Conservation (phyloP, 208 protist genomes). For the Leishmania martiniquensis region DNA sequence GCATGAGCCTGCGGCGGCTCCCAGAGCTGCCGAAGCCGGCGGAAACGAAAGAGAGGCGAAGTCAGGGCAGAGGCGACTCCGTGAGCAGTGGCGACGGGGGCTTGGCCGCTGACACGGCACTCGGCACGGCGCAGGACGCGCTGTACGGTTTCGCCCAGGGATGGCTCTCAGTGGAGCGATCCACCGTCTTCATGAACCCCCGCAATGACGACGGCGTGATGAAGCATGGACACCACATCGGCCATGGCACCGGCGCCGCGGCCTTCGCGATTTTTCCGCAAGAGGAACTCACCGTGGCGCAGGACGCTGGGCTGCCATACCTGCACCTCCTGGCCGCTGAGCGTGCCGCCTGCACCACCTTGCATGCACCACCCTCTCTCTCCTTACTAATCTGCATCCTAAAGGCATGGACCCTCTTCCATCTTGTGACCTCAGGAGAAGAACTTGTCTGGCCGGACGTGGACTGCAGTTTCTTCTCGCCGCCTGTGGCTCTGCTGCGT, state of each 20-base stretch:
- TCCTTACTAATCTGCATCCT: constrained; percentile 44
- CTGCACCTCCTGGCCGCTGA: constrained; percentile 62
- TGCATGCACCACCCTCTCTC: constrained; percentile 29
- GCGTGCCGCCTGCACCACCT: constrained; percentile 24
- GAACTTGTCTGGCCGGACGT: constrained; percentile 13
- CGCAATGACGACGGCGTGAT: not conserved
- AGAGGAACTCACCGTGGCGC: constrained; percentile 36
- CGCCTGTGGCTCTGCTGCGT: not conserved
- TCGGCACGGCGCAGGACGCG: not conserved
- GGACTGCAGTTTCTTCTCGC: not conserved
- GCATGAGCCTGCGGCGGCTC: constrained; percentile 46
- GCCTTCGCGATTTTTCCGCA: constrained; percentile 19
- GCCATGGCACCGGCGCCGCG: not conserved
- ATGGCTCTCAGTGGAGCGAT: constrained; percentile 10
- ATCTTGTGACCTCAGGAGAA: constrained; percentile 27
- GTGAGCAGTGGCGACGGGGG: constrained; percentile 8
- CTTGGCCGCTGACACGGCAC: not conserved
- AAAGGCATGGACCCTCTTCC: constrained; percentile 58
- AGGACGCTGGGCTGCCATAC: constrained; percentile 70
- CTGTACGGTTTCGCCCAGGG: constrained; percentile 20
- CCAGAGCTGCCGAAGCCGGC: constrained; percentile 6
- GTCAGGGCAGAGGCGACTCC: not conserved
- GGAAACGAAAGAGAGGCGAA: not conserved
- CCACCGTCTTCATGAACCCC: not conserved
- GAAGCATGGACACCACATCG: not conserved